Evolutionary conservation across 2,329 filamentous ascomycete genomes (phyloP), one percentile per base, ranked within the genome.

Genomic region (Sarocladiaceae sp.): DNA sequence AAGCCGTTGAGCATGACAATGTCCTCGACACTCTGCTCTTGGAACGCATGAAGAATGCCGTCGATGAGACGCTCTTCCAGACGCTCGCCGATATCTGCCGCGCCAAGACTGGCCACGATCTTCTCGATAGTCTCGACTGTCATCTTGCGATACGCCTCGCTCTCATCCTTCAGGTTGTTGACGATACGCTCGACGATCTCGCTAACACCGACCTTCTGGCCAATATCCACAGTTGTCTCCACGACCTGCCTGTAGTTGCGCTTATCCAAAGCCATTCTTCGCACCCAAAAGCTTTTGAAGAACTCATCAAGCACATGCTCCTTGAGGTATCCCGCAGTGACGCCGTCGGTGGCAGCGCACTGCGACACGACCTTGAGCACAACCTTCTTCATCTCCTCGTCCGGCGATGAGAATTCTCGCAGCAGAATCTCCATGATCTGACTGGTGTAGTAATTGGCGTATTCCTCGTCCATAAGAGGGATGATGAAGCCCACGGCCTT

Each of bases 321-420:
- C 65, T 96, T 97, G 32, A 98, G 76, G 58, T 97, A 98, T 31
- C 83, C 85, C 27, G 90, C 86, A 26, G 93, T 97, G 21, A 98
- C 93, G 67, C 93, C 93, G 58, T 95, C 86, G 2, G 91, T 97
- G 54, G 85, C 85, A 6, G 93, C 88, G 59, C 93, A 97, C 60
- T 98, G 93, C 15, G 90, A 96, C 13, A 98, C 82, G 21, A 98
- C 93, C 67, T 97, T 97, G 47, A 98, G 71, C 6, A 98, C 93
- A 1, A 98, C 93, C 70, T 98, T 98, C 70, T 97, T 98, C 93
- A 98, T 98, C 66, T 98, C 93, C 65, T 98, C 93, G 53, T 98
- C 93, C 0, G 93, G 93, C 1, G 91, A 96, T 6, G 89, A 86
- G 58, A 98, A 98, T 61, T 98, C 93, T 56, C 93, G 82, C 23